These are phyloP conservation scores for Mycena chlorophos DNA, from an alignment of 768 basidiomycete genomes.

Conservation along the genomic window DNA sequence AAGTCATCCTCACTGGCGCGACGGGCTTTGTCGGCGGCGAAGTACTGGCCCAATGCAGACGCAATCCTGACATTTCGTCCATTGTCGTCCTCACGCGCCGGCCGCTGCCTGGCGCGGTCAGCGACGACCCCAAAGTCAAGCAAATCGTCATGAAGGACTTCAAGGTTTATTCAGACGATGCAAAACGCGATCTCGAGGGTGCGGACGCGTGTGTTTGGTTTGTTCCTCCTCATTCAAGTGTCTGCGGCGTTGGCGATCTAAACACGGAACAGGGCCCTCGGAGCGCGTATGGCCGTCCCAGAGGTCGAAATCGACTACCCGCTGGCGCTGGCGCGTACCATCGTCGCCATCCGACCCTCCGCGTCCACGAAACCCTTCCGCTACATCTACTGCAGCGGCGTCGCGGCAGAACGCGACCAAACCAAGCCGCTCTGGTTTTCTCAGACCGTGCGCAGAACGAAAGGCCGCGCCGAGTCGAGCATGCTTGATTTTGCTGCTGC, in stretches of 20 bases:
- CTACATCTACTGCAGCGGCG: conserved; percentile 11
- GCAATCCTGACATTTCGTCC: not conserved
- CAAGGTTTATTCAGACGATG: not conserved
- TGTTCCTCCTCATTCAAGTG: not conserved
- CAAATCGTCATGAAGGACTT: conserved; percentile 13
- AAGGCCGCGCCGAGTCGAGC: conserved; percentile 7
- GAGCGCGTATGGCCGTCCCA: conserved; percentile 5
- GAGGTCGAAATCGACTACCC: conserved; percentile 18
- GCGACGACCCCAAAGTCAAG: conserved; percentile 1
- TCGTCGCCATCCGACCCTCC: not conserved
- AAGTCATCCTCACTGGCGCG: conserved; percentile 10
- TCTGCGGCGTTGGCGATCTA: too few species aligned
- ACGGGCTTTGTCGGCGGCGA: conserved; percentile 10
- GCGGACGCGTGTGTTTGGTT: conserved; percentile 15
- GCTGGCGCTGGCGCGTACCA: not conserved
- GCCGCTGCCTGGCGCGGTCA: not conserved
- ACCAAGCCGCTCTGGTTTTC: conserved; percentile 4
- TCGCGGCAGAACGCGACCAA: conserved; percentile 7
- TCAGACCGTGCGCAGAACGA: conserved; percentile 2
- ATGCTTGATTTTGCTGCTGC: conserved; percentile 2
- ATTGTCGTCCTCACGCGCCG: conserved; percentile 13
- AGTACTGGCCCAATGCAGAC: conserved; percentile 6
- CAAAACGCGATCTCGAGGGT: not conserved
- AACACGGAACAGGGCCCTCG: conserved; percentile 3
- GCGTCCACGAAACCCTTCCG: conserved; percentile 4